phyloP scores from a whole-genome alignment of 495 filamentous ascomycete species.

The Hypoxylon lienhwacheense region DNA sequence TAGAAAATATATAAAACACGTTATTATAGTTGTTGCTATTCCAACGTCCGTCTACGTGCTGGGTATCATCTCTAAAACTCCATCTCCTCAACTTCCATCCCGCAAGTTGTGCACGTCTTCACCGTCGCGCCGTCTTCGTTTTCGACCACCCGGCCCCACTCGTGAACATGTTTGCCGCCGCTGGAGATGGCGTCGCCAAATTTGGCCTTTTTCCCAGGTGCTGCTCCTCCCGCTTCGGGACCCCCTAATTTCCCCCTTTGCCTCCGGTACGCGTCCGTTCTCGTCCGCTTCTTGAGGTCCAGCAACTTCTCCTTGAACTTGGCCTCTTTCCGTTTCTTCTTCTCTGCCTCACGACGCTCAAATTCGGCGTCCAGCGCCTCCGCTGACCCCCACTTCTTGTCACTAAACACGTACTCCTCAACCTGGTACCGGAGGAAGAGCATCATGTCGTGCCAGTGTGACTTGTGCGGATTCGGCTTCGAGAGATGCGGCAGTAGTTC shows the following conservation, averaged over 20 bases:
- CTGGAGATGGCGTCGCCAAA: conserved; percentile 77
- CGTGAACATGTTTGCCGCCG: conserved; percentile 79
- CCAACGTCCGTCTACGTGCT: neutral
- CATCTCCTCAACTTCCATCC: conserved; percentile 96
- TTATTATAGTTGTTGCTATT: neutral
- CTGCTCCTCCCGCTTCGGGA: conserved; percentile 38
- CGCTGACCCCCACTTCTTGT: conserved; percentile 77
- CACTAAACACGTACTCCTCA: conserved; percentile 81
- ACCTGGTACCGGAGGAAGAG: conserved; percentile 91
- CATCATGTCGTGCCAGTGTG: conserved; percentile 98
- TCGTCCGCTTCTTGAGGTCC: conserved; percentile 89
- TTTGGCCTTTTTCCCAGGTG: conserved; percentile 43
- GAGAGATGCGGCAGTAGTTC: conserved; percentile 85
- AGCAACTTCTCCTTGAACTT: conserved; percentile 88
- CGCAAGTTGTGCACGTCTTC: conserved; percentile 85
- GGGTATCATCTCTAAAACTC: conserved; percentile 63
- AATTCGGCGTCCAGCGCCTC: conserved; percentile 91
- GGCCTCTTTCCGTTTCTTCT: conserved; percentile 84
- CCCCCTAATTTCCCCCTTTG: conserved; percentile 47
- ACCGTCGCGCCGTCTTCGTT: conserved; percentile 78
- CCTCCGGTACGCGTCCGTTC: conserved; percentile 84
- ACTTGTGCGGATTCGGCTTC: conserved; percentile 91
- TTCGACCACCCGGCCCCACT: conserved; percentile 82
- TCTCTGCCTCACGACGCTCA: conserved; percentile 73
- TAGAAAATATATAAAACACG: no score